Conservation (phyloP, 129 eudicot genomes). For the Gnaphalium uliginosum region DNA sequence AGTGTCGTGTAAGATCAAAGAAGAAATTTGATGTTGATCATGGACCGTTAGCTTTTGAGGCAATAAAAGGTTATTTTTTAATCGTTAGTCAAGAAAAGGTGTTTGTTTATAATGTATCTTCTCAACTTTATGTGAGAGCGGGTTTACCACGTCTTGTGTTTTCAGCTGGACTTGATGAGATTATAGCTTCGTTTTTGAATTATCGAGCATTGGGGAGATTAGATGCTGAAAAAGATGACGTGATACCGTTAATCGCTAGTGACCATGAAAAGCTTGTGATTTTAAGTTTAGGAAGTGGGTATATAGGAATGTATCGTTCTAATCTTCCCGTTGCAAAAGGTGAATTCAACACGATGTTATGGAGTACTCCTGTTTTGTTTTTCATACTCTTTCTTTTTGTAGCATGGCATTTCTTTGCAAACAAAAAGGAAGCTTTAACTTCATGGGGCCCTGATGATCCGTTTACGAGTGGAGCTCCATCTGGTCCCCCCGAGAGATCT, state of each 20-base stretch:
- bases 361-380: slow-evolving; percentile 89
- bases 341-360: slow-evolving; percentile 66
- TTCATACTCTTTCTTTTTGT: slow-evolving; percentile 84
- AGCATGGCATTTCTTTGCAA: slow-evolving; percentile 92
- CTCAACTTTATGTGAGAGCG: slow-evolving; percentile 70
- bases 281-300: slow-evolving; percentile 77
- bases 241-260: slow-evolving; percentile 68
- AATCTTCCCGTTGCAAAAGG: slow-evolving; percentile 71
- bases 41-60: slow-evolving; percentile 69
- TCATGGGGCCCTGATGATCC: slow-evolving; percentile 99
- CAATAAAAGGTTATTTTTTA: slow-evolving; percentile 80
- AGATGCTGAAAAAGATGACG: slow-evolving; percentile 30
- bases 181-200: slow-evolving; percentile 63
- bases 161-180: slow-evolving; percentile 82
- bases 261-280: slow-evolving; percentile 77
- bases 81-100: slow-evolving; percentile 66
- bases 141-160: slow-evolving; percentile 74
- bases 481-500: slow-evolving; percentile 58
- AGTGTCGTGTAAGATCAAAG: slow-evolving; percentile 93
- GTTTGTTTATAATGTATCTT: slow-evolving; percentile 70
- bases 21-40: slow-evolving; percentile 66
- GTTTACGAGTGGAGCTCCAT: slow-evolving; percentile 62
- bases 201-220: slow-evolving; percentile 41
- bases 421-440: slow-evolving; percentile 85
- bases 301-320: slow-evolving; percentile 84